Percentiles rank a stretch among this genome's conserved stretches.
These are phyloP conservation scores for Aphanomyces euteiches DNA, from an alignment of 352 stramenopile species.

Conservation along the genomic window DNA sequence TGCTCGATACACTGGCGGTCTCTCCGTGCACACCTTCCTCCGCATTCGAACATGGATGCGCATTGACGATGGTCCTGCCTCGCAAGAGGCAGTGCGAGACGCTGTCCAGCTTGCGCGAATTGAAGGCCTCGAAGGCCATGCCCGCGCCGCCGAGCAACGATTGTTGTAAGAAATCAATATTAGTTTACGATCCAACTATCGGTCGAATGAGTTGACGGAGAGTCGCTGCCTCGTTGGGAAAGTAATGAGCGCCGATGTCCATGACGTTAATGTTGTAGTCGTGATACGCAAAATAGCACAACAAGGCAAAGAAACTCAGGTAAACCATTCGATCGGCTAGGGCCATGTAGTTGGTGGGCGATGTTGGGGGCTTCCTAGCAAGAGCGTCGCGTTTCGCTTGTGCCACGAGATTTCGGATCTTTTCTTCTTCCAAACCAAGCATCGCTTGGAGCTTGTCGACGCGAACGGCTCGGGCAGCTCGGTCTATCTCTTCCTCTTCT, in stretches of 20 bases:
- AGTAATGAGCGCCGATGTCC: slow-evolving; percentile 38
- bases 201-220: slow-evolving; percentile 35
- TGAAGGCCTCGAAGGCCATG: slow-evolving; percentile 80
- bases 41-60: slow-evolving; percentile 98
- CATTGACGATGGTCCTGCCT: slow-evolving; percentile 87
- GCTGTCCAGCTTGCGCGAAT: slow-evolving; percentile 91
- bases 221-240: slow-evolving; percentile 51
- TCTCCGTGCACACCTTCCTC: slow-evolving; percentile 98
- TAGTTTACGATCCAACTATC: neutral
- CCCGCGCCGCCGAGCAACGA: slow-evolving; percentile 72
- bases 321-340: slow-evolving; percentile 52
- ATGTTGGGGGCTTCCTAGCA: slow-evolving; percentile 21
- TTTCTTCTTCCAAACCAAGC: slow-evolving; percentile 47
- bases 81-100: slow-evolving; percentile 90
- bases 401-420: slow-evolving; percentile 42
- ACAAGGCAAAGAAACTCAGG: slow-evolving; percentile 35
- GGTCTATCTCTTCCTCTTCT: slow-evolving; percentile 34
- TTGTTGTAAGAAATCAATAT: slow-evolving; percentile 46
- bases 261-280: slow-evolving; percentile 61
- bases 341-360: slow-evolving; percentile 36
- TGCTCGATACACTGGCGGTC: slow-evolving; percentile 95
- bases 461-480: slow-evolving; percentile 41
- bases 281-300: slow-evolving; percentile 45
- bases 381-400: slow-evolving; percentile 40
- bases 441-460: slow-evolving; percentile 57